phyloP scores from a whole-genome alignment of 2,329 filamentous ascomycete genomes.

The Aspergillus pseudotamarii region DNA sequence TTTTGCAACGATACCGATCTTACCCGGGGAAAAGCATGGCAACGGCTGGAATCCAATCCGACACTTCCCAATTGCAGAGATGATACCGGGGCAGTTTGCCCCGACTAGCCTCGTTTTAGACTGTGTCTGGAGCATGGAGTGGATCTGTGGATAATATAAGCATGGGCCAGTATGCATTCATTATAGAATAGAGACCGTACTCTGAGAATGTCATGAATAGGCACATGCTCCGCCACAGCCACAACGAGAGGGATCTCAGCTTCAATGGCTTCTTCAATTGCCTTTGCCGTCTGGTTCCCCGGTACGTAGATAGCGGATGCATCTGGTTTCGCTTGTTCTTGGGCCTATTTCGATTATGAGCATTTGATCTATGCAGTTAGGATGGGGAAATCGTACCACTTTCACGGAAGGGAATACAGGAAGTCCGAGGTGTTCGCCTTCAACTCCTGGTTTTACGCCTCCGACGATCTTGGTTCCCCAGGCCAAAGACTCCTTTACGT shows the following conservation, averaged over 20 bases:
- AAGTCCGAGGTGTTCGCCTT: slow-evolving; percentile 71
- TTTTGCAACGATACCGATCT: slow-evolving; percentile 76
- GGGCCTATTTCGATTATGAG: slow-evolving; percentile 53
- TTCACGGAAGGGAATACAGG: slow-evolving; percentile 71
- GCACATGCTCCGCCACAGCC: slow-evolving; percentile 78
- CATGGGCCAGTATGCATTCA: slow-evolving; percentile 1
- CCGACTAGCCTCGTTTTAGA: slow-evolving; percentile 73
- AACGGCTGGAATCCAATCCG: slow-evolving; percentile 77
- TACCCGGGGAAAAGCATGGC: slow-evolving; percentile 69
- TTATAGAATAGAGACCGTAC: slow-evolving; percentile 44
- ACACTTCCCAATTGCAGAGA: slow-evolving; percentile 71
- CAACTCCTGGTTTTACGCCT: slow-evolving; percentile 71
- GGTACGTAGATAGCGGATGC: slow-evolving; percentile 80
- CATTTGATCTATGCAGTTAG: neutral
- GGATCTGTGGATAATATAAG: slow-evolving; percentile 51
- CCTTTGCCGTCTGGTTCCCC: slow-evolving; percentile 70
- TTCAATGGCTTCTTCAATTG: slow-evolving; percentile 79
- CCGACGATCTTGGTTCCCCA: slow-evolving; percentile 83
- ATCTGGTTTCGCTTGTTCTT: slow-evolving; percentile 71
- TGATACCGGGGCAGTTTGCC: slow-evolving; percentile 80
- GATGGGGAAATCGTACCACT: slow-evolving; percentile 42
- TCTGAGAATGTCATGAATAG: slow-evolving; percentile 74
- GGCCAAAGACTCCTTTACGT: slow-evolving; percentile 73
- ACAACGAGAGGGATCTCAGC: slow-evolving; percentile 78
- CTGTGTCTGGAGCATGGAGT: slow-evolving; percentile 72